Percentiles rank a stretch among this genome's conserved stretches.
Evolutionary conservation across 768 basidiomycete genomes (phyloP).

Genomic region (Mycena pura): DNA sequence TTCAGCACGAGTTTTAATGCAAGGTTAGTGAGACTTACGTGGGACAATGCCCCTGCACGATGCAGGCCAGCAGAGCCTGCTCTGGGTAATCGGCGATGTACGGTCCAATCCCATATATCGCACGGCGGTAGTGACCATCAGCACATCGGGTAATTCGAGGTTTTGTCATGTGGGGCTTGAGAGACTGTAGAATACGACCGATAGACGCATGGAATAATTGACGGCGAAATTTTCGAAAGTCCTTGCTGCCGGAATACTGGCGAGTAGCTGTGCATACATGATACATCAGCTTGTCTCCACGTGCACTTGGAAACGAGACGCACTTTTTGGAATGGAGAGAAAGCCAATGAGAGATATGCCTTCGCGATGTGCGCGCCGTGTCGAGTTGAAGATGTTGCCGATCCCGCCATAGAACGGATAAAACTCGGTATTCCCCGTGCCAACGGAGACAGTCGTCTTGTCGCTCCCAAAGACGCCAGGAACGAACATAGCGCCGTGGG

Average conservation of each 20-base stretch:
- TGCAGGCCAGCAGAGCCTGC: slow-evolving; percentile 27
- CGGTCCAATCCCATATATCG: slow-evolving; percentile 30
- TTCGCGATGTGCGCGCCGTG: slow-evolving; percentile 17
- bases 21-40: slow-evolving; percentile 23
- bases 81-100: slow-evolving; percentile 39
- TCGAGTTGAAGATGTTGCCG: slow-evolving; percentile 22
- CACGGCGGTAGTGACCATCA: slow-evolving; percentile 25
- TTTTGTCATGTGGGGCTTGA: slow-evolving; percentile 24
- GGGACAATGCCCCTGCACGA: slow-evolving; percentile 36
- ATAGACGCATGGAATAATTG: slow-evolving; percentile 32
- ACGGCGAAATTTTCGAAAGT: slow-evolving; percentile 28
- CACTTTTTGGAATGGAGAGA: slow-evolving; percentile 26
- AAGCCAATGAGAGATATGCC: slow-evolving; percentile 9
- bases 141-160: slow-evolving; percentile 25
- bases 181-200: slow-evolving; percentile 17
- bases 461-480: slow-evolving; percentile 30
- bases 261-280: slow-evolving; percentile 11
- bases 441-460: slow-evolving; percentile 29
- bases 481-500: slow-evolving; percentile 25
- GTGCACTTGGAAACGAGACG: not conserved
- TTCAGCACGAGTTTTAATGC: not conserved
- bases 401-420: slow-evolving; percentile 28
- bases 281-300: not conserved
- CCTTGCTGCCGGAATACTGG: slow-evolving; percentile 7
- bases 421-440: slow-evolving; percentile 29